A percentile compares a stretch with the other conserved stretches of the same genome.
Evolutionary conservation across 441 rosid species (phyloP).

Genomic region (Flueggea neowawraea): DNA sequence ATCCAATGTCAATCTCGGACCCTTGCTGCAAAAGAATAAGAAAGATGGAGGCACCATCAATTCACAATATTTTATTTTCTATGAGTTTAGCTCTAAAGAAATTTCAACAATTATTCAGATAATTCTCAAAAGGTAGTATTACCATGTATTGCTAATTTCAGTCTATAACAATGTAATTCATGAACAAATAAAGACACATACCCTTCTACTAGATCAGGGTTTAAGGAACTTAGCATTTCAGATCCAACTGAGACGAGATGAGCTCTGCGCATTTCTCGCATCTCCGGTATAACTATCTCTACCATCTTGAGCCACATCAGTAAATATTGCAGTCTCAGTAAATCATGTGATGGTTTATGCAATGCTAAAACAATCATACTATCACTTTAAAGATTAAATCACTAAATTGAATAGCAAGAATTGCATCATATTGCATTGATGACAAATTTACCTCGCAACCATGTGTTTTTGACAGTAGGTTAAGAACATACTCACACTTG

Average conservation of each 20-base stretch:
- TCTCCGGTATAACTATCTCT: conserved; percentile 85
- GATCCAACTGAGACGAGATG: conserved; percentile 81
- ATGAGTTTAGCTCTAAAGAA: background rate
- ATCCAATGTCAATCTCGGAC: conserved; percentile 51
- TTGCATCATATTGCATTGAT: background rate
- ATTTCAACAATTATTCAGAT: too few relatives aligned
- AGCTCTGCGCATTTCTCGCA: conserved; percentile 79
- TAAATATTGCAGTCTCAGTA: conserved; percentile 7
- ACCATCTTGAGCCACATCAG: conserved; percentile 41
- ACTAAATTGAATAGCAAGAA: too few relatives aligned
- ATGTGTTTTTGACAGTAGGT: conserved; percentile 53
- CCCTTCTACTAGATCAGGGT: conserved; percentile 71
- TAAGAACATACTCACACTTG: conserved; percentile 70
- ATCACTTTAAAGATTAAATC: background rate
- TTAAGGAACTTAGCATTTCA: conserved; percentile 32
- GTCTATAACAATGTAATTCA: background rate
- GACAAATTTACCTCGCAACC: conserved; percentile 68
- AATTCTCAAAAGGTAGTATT: too few relatives aligned
- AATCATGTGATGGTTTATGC: background rate
- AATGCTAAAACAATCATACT: background rate
- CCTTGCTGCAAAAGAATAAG: conserved; percentile 46
- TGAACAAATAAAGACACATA: conserved; percentile 29
- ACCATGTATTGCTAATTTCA: too few relatives aligned
- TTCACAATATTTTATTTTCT: conserved; percentile 7
- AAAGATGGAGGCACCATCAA: conserved; percentile 8